These are phyloP conservation scores for Hypoxylon sp. DNA, from an alignment of 2,329 filamentous ascomycete species.

Conservation along the genomic window DNA sequence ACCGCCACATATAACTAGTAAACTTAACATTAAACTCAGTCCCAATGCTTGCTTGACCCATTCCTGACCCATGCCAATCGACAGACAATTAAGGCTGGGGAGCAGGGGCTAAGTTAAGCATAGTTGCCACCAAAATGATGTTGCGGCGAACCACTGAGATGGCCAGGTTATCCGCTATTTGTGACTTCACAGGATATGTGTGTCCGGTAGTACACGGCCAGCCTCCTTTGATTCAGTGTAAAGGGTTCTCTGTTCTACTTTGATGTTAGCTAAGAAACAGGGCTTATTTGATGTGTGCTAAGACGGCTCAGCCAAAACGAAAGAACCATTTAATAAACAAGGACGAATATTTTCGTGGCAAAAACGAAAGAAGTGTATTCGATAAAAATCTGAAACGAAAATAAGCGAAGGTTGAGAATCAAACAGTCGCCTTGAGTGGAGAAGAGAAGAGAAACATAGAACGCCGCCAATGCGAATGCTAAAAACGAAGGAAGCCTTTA, in stretches of 20 bases:
- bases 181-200: neutral
- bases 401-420: neutral
- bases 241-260: neutral
- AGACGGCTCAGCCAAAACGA: neutral
- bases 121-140: neutral
- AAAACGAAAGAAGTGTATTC: constrained; percentile 20
- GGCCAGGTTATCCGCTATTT: neutral
- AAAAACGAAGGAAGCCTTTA: constrained; percentile 19
- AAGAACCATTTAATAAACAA: neutral
- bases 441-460: constrained; percentile 5
- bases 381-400: constrained; percentile 10
- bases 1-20: neutral
- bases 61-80: neutral
- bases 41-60: neutral
- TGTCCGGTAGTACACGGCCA: neutral
- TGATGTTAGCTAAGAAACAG: neutral
- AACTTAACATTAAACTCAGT: neutral
- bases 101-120: constrained; percentile 5
- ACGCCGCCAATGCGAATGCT: constrained; percentile 37
- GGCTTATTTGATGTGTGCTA: neutral
- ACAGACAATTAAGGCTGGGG: constrained; percentile 3
- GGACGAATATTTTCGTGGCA: constrained; percentile 2
- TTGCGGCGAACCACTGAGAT: neutral
- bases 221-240: neutral
- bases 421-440: neutral